Evolutionary conservation across 805 yeast genomes (phyloP).

Genomic region (Cyberlindnera americana): DNA sequence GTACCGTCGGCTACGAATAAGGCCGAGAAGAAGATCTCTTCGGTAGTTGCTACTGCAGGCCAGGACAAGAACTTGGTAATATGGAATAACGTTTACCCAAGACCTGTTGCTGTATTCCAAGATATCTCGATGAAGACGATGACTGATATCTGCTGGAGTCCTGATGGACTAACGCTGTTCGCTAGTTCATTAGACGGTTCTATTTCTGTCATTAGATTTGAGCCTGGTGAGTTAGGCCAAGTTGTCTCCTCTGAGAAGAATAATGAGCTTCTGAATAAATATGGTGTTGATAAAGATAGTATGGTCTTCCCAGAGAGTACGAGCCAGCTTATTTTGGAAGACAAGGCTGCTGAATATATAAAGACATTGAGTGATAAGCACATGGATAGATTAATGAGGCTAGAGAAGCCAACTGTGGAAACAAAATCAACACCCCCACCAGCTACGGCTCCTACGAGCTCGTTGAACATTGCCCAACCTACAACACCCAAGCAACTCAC

Average conservation of each 20-base stretch:
- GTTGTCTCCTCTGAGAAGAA: conserved; percentile 63
- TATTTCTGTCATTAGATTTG: conserved; percentile 65
- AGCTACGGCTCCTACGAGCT: conserved; percentile 3
- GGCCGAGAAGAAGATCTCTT: conserved; percentile 41
- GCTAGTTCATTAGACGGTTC: conserved; percentile 83
- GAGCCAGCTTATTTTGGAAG: conserved; percentile 72
- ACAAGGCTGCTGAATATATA: conserved; percentile 43
- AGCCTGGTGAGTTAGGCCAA: conserved; percentile 56
- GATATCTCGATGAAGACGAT: conserved; percentile 75
- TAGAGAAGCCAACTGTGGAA: conserved; percentile 16
- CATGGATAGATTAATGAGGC: conserved; percentile 42
- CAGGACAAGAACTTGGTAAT: conserved; percentile 86
- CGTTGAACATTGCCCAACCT: conserved; percentile 1
- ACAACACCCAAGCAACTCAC: not conserved
- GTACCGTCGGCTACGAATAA: conserved; percentile 12
- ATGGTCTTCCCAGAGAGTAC: conserved; percentile 84
- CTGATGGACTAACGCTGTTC: conserved; percentile 71
- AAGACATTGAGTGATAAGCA: conserved; percentile 30
- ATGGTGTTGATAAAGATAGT: conserved; percentile 85
- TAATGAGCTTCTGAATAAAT: conserved; percentile 67
- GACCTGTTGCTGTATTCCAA: conserved; percentile 77
- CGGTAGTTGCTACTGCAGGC: conserved; percentile 92
- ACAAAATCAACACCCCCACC: conserved; percentile 7
- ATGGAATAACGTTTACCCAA: conserved; percentile 76
- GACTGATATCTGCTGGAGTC: conserved; percentile 88